These are phyloP conservation scores for Ophiostoma pallidulum DNA, from an alignment of 2,329 filamentous ascomycete genomes.

Conservation along the genomic window DNA sequence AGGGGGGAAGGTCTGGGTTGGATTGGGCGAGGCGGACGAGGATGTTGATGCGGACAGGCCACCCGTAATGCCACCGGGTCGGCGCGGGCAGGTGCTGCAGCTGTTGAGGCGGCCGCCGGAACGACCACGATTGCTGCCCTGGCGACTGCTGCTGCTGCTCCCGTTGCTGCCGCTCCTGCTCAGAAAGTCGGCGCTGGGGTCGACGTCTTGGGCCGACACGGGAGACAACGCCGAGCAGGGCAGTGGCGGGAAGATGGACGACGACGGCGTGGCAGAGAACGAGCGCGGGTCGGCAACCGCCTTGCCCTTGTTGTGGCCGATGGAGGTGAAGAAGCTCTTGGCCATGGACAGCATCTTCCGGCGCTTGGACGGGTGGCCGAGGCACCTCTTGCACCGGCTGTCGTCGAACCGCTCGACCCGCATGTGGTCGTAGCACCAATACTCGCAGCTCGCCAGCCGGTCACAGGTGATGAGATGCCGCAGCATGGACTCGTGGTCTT, in stretches of 20 bases:
- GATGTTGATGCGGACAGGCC: neutral
- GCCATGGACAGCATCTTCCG: slow-evolving; percentile 43
- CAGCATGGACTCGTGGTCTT: slow-evolving; percentile 45
- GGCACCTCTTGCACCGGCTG: slow-evolving; percentile 39
- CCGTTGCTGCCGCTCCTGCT: slow-evolving; percentile 10
- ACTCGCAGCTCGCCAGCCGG: slow-evolving; percentile 41
- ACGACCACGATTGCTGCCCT: slow-evolving; percentile 15
- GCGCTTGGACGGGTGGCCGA: slow-evolving; percentile 41
- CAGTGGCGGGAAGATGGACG: neutral
- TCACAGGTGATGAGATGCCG: slow-evolving; percentile 41
- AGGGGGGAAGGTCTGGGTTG: slow-evolving; percentile 24
- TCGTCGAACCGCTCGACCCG: slow-evolving; percentile 44
- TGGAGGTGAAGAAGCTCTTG: slow-evolving; percentile 43
- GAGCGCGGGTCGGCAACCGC: slow-evolving; percentile 18
- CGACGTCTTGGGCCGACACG: slow-evolving; percentile 2
- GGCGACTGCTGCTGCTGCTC: slow-evolving; percentile 2
- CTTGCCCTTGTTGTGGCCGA: slow-evolving; percentile 38
- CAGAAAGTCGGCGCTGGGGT: slow-evolving; percentile 2
- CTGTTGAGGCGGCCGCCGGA: neutral
- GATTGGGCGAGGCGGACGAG: slow-evolving; percentile 1
- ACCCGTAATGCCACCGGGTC: neutral
- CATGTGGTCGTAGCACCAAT: slow-evolving; percentile 47
- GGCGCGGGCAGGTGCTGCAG: slow-evolving; percentile 7
- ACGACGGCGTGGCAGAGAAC: slow-evolving; percentile 1
- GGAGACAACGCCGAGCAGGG: neutral